Base-by-base conservation (phyloP, 257 asterid species). In the Verbascum thapsus region DNA sequence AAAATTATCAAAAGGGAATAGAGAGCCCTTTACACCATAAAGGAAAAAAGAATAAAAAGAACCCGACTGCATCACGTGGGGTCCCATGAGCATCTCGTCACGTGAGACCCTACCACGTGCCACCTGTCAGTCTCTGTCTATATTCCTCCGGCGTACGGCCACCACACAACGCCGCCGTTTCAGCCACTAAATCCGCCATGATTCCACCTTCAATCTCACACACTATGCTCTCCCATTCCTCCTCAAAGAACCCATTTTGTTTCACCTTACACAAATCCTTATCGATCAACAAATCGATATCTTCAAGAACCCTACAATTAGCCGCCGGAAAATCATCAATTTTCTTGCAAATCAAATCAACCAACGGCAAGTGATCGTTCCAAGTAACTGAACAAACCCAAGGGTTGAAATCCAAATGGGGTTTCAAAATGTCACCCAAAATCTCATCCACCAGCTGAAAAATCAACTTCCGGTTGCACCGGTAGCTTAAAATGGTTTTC, bases 391-490 rank as follows among this genome's bases (percentile, higher is more conserved):
- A 3, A 50, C 23, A 3, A 19, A 7, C n/a, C 70, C 73, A 6
- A 13, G 56, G 57, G n/a, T n/a, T 60, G 6, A 18, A 13, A 22
- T 8, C n/a, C 12, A 61, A 53, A 18, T 19, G 53, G 5, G 78
- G 76, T 18, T 49, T 79, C 34, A 78, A 45, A 35, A 76, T 72
- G 5, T 81, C 79, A 0, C 43, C 74, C 3, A 86, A 68, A 10
- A 86, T 74, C 51, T 88, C 91, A 63, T 88, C 80, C 1, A 76
- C 89, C 0, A 86, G 70, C 17, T 88, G 84, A 61, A 88, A 88
- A 34, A 79, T 72, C 19, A 89, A 67, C 78, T 69, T 89, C 23
- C 94, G 56, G 72, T 84, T 76, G 72, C 81, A 72, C 60, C 78
- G 79, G 48, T 10, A 63, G 44, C 64, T 69, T 20, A 78, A 50